Evolutionary conservation across 2,329 filamentous ascomycete genomes (phyloP), one percentile per base, ranked within the genome.

Genomic region (Teratosphaeria zuluensis): DNA sequence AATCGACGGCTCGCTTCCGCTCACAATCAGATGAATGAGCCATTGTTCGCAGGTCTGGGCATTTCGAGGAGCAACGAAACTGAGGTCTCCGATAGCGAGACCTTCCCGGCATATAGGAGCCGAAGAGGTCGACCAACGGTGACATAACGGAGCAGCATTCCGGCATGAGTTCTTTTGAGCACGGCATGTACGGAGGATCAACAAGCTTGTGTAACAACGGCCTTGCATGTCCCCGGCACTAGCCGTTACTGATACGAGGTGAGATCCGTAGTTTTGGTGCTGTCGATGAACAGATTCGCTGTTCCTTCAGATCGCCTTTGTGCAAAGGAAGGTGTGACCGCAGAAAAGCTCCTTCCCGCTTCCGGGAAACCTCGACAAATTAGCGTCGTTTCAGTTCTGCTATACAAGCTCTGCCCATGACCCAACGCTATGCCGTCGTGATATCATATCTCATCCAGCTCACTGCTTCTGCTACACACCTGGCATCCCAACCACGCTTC

Each of bases 401-500:
- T 48, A 48, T 48, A 48, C 19, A 42, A 42, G 11, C 35, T 42
- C 2, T 42, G 35, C 35, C 35, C 9, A 42, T 14, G 14, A 5
- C 14, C 35, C 35, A 48, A 5, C 16, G 42, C 42, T 48, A 48
- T 48, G 42, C 42, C 16, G 42, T 48, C 42, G 42, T 48, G 42
- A 9, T 21, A 21, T 48, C 42, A 48, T 48, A 19, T 21, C 42
- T 48, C 42, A 48, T 48, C 42, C 42, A 48, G 42, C 42, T 48
- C 16, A 21, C 5, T 48, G 4, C 42, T 6, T 8, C 51, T 31
- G 11, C 58, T 60, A 71, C 46, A 70, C 63, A 1, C 77, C 77
- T 7, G 78, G 77, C 76, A 79, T 77, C 2, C 78, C 78, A 53
- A 79, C 57, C 33, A 76, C 69, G 42, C 71, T 69, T 58, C 77